Base-by-base conservation (phyloP, 768 basidiomycete genomes). In the Kwoniella shandongensis region DNA sequence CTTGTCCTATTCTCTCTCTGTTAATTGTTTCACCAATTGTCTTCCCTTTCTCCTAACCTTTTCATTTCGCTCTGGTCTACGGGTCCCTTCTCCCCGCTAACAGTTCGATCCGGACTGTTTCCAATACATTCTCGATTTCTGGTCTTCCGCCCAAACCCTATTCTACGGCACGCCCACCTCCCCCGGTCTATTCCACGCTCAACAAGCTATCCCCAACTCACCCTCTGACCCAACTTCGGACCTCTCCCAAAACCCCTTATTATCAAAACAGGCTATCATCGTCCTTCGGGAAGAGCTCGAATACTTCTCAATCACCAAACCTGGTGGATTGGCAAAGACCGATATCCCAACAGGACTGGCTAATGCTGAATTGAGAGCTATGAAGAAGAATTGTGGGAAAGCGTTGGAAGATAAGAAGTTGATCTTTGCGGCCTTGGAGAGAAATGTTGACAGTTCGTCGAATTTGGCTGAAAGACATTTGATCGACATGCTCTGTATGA, bases 401-500 rank as follows among this genome's bases (percentile, higher is more conserved):
- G 88, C 86, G 69, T 81, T 99, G 61, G 87, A 94, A 76, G 87
- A 88, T 55, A 88, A 90, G 77, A 83, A 83, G 72, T 89, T 87
- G 77, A 96, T 99, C 70, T 99, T 99, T 76, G 94, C 94, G 2
- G 96, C 96, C 38, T 81, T 99, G 54, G 94, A 99, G 81, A 83
- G 96, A 69, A 99, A 99, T 78, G 94, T 98, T 62, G 94, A 94
- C 79, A 94, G 94, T 81, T 94, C 97, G 80, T 97, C 97, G 75
- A 98, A 99, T 76, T 82, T 96, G 51, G 96, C 96, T 17, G 96
- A 99, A 78, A 94, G 98, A 79, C 96, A 99, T 79, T 80, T 99
- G 68, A 99, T 99, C 78, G 96, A 98, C 79, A 99, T 99, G 96
- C 81, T 99, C 61, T 98, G 94, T 80, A 96, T 97, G 91, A 96